These are phyloP conservation scores for Kwoniella shandongensis DNA, from an alignment of 768 basidiomycete species.

Conservation along the genomic window DNA sequence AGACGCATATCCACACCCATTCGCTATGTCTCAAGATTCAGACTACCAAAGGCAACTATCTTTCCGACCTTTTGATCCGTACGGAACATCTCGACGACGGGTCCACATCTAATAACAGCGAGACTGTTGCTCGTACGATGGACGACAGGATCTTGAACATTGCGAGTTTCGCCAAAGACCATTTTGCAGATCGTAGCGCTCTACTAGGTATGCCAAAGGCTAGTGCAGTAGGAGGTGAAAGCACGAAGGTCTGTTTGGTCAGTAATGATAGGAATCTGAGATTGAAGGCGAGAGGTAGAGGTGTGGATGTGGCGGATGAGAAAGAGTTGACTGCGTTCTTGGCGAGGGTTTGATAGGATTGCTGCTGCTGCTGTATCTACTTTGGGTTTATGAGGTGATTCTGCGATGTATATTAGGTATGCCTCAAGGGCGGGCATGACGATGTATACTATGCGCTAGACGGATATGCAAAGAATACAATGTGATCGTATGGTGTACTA, in stretches of 20 bases:
- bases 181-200: constrained; percentile 81
- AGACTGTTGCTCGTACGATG: constrained; percentile 70
- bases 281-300: constrained; percentile 81
- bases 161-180: constrained; percentile 88
- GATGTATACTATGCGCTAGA: too few relatives aligned
- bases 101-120: constrained; percentile 40
- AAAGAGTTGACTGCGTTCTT: constrained; percentile 77
- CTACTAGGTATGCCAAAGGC: constrained; percentile 61
- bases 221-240: constrained; percentile 53
- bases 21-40: constrained; percentile 82
- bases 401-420: too few relatives aligned
- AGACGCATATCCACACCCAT: constrained; percentile 71
- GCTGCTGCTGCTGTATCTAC: neutral
- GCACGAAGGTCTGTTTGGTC: constrained; percentile 79
- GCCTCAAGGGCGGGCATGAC: too few relatives aligned
- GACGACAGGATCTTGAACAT: constrained; percentile 92
- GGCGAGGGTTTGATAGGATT: constrained; percentile 5
- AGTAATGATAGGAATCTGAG: constrained; percentile 92
- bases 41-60: constrained; percentile 91
- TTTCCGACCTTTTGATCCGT: constrained; percentile 75
- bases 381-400: too few relatives aligned
- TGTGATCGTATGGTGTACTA: too few relatives aligned
- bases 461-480: too few relatives aligned
- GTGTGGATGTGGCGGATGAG: constrained; percentile 80
- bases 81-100: constrained; percentile 73